phyloP scores from a whole-genome alignment of 2,329 filamentous ascomycete species.

The Fusarium temperatum region DNA sequence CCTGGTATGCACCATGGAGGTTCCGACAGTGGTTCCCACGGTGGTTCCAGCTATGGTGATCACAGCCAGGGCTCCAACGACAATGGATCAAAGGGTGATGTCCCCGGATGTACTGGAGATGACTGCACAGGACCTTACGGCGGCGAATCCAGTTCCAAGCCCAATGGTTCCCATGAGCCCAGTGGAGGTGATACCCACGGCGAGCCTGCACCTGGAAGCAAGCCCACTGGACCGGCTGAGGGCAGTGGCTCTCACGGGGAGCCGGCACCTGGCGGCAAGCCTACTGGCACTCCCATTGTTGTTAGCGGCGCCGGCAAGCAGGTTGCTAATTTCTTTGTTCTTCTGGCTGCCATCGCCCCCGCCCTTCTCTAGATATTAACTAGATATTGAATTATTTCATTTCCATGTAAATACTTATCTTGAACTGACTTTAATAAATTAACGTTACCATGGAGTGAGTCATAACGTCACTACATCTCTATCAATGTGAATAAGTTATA shows the following conservation, averaged over 20 bases:
- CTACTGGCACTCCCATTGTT: slow-evolving; percentile 10
- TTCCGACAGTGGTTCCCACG: neutral
- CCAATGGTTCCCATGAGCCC: neutral
- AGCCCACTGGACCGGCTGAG: neutral
- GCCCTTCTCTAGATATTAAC: slow-evolving; percentile 21
- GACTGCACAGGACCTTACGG: neutral
- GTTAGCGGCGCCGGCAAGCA: slow-evolving; percentile 29
- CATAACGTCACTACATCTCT: too few species aligned
- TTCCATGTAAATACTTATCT: too few species aligned
- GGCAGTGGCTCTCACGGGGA: neutral
- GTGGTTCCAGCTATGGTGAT: neutral
- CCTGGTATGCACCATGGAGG: neutral
- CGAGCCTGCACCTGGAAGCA: neutral
- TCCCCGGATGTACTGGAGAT: neutral
- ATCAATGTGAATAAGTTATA: too few species aligned
- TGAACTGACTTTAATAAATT: too few species aligned
- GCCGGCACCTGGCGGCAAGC: neutral
- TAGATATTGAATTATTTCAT: too few species aligned
- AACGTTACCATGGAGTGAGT: too few species aligned
- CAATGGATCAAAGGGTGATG: neutral
- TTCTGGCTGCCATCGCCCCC: slow-evolving; percentile 20
- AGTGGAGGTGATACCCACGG: neutral
- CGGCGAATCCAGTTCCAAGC: neutral
- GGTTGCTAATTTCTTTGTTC: slow-evolving; percentile 21
- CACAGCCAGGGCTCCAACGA: neutral